Evolutionary conservation across 768 basidiomycete genomes (phyloP).

Genomic region (Termitomyces sp.): DNA sequence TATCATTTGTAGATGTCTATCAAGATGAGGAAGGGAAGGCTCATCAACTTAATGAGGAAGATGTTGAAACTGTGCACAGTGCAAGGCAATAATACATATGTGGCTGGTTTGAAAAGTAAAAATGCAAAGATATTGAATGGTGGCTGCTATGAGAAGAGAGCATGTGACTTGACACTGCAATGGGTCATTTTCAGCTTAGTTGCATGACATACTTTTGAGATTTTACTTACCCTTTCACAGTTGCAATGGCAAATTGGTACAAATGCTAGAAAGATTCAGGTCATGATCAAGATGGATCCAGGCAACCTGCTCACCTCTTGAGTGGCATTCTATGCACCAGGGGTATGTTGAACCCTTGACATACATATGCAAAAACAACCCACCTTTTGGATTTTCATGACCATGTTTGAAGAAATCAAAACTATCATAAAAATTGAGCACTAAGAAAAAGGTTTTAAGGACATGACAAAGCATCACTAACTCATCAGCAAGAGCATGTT

Average conservation of each 20-base stretch:
- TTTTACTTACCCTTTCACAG: conserved; percentile 71
- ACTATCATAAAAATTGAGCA: not conserved
- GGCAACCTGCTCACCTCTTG: conserved; percentile 32
- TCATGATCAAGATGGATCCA: conserved; percentile 19
- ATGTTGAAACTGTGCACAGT: conserved; percentile 82
- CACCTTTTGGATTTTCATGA: conserved; percentile 71
- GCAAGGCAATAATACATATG: conserved; percentile 69
- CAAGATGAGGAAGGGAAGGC: conserved; percentile 70
- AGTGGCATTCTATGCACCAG: conserved; percentile 34
- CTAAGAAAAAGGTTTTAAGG: too few species aligned
- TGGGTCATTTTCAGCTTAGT: not conserved
- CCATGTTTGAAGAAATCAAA: conserved; percentile 56
- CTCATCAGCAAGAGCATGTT: conserved; percentile 80
- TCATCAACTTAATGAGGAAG: conserved; percentile 78
- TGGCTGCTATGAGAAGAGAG: conserved; percentile 87
- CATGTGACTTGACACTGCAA: conserved; percentile 78
- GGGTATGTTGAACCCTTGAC: not conserved
- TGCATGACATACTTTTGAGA: not conserved
- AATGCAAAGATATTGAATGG: conserved; percentile 87
- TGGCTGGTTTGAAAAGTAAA: conserved; percentile 71
- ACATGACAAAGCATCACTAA: conserved; percentile 26
- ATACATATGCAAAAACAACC: conserved; percentile 12
- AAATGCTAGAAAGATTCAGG: conserved; percentile 61
- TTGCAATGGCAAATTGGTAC: conserved; percentile 81
- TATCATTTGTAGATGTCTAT: conserved; percentile 81